These are phyloP conservation scores for Favolaschia claudopus DNA, from an alignment of 768 basidiomycete species.

Conservation along the genomic window DNA sequence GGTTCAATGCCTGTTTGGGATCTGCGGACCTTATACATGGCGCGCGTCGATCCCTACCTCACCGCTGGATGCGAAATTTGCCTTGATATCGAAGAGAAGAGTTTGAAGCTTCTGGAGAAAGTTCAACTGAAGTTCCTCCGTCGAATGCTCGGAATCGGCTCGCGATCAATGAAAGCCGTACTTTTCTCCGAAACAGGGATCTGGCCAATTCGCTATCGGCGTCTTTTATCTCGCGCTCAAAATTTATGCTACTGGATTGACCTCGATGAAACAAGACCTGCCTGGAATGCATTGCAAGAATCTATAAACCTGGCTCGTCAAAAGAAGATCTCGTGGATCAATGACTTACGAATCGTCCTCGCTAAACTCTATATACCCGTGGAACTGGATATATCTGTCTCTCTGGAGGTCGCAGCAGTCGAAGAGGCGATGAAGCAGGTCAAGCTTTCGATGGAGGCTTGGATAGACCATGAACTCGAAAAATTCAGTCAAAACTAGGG, in stretches of 20 bases:
- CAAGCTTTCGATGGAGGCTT: neutral
- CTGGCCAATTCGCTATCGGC: slow-evolving; percentile 9
- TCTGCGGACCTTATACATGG: neutral
- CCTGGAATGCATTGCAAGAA: neutral
- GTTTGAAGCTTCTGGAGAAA: slow-evolving; percentile 2
- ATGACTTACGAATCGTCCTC: neutral
- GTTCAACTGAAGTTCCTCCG: slow-evolving; percentile 5
- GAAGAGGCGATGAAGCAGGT: neutral
- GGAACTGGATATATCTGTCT: neutral
- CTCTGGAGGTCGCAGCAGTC: neutral
- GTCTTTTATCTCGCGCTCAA: neutral
- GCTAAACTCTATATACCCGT: neutral
- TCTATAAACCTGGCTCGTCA: neutral
- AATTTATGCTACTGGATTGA: too few relatives aligned
- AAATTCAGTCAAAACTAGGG: too few relatives aligned
- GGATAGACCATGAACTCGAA: too few relatives aligned
- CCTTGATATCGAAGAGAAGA: neutral
- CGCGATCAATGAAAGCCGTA: neutral
- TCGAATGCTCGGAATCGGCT: slow-evolving; percentile 7
- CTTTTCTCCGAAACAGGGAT: slow-evolving; percentile 13
- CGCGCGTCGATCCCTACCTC: slow-evolving; percentile 11
- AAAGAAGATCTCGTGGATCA: too few relatives aligned
- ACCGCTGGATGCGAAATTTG: slow-evolving; percentile 5
- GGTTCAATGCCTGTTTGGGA: neutral
- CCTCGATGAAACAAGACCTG: too few relatives aligned